Percentiles rank a stretch among this genome's conserved stretches.
Conservation (phyloP, 768 basidiomycete genomes). For the Trametes villosa region DNA sequence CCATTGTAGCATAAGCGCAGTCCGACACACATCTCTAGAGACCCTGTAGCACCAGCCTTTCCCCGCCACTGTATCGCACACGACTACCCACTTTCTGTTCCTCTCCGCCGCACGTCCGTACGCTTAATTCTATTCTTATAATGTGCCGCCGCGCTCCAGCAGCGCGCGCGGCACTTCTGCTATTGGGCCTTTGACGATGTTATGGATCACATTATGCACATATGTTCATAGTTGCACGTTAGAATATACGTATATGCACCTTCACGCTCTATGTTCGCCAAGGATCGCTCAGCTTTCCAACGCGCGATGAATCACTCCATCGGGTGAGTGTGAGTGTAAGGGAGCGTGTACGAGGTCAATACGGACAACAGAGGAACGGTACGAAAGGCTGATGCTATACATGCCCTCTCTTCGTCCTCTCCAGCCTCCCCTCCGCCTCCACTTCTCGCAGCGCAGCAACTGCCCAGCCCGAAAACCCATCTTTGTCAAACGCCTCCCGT, state of each 20-base stretch:
- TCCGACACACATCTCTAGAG: slow-evolving; percentile 1
- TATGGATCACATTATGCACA: background rate
- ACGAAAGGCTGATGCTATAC: slow-evolving; percentile 8
- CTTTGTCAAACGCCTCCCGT: slow-evolving; percentile 57
- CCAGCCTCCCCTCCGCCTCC: slow-evolving; percentile 58
- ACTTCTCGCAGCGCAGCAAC: slow-evolving; percentile 57
- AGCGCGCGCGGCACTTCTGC: slow-evolving; percentile 1
- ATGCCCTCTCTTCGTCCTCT: slow-evolving; percentile 44
- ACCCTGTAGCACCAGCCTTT: slow-evolving; percentile 20
- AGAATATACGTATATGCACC: background rate
- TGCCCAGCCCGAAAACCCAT: slow-evolving; percentile 60
- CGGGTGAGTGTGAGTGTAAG: too few relatives aligned
- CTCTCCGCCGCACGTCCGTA: background rate
- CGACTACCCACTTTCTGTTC: background rate
- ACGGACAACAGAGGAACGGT: too few relatives aligned
- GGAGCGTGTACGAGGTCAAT: too few relatives aligned
- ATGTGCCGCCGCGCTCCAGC: slow-evolving; percentile 7
- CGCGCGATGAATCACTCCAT: too few relatives aligned
- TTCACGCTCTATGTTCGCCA: background rate
- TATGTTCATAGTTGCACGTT: background rate
- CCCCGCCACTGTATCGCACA: background rate
- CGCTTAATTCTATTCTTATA: slow-evolving; percentile 24
- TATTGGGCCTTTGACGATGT: background rate
- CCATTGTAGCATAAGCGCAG: slow-evolving; percentile 19
- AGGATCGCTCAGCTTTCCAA: too few relatives aligned